A percentile compares a stretch with the other conserved stretches of the same genome.
phyloP scores from a whole-genome alignment of 73 alveolate genomes.

The Tetrahymena malaccensis region DNA sequence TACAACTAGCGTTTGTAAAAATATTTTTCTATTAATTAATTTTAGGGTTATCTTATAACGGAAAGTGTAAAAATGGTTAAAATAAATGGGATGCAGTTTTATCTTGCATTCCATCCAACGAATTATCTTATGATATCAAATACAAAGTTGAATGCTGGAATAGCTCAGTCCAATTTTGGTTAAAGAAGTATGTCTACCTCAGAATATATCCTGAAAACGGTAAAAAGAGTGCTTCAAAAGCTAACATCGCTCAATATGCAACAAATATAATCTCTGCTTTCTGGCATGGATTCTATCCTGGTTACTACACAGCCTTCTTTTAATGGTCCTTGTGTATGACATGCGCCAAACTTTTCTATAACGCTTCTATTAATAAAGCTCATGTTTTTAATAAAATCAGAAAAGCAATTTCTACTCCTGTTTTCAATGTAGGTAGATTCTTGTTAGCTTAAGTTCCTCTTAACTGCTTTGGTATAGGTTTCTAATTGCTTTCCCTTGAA shows the following conservation, averaged over 20 bases:
- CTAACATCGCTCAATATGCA: conserved; percentile 42
- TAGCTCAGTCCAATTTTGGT: conserved; percentile 74
- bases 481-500: background rate
- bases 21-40: background rate
- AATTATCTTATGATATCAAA: conserved; percentile 25
- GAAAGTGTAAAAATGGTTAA: conserved; percentile 43
- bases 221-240: conserved; percentile 39
- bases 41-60: conserved; percentile 67
- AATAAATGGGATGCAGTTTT: conserved; percentile 6
- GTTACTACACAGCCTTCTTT: conserved; percentile 77
- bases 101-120: conserved; percentile 16
- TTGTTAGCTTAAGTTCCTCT: background rate
- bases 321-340: conserved; percentile 11
- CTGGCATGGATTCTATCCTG: conserved; percentile 98
- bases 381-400: background rate
- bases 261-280: conserved; percentile 81
- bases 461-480: conserved; percentile 25
- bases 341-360: background rate
- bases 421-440: background rate
- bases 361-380: background rate
- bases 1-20: background rate
- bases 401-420: background rate
- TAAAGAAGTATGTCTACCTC: conserved; percentile 66
- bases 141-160: conserved; percentile 82
- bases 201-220: conserved; percentile 53